These are phyloP conservation scores for Wickerhamiella cacticola DNA, from an alignment of 805 yeast genomes.

Conservation along the genomic window DNA sequence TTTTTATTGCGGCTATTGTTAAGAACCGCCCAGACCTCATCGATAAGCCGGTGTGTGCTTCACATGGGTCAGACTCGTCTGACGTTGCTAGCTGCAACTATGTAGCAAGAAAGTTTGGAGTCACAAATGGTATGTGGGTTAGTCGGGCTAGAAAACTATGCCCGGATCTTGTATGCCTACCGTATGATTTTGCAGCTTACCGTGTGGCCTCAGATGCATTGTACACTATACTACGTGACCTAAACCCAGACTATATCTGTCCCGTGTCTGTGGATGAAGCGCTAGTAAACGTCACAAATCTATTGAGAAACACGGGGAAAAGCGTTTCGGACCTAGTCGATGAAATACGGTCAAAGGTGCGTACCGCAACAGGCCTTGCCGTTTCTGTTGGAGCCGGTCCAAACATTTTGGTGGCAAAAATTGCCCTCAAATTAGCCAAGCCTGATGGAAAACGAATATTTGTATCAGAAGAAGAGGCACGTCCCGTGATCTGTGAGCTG, in stretches of 20 bases:
- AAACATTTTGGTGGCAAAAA: constrained; percentile 65
- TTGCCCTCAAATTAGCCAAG: constrained; percentile 63
- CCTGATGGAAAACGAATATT: constrained; percentile 55
- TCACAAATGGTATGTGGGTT: constrained; percentile 86
- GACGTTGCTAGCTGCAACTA: constrained; percentile 92
- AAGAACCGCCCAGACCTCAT: constrained; percentile 43
- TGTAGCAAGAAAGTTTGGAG: constrained; percentile 66
- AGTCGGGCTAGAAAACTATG: constrained; percentile 51
- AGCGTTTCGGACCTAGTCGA: constrained; percentile 24
- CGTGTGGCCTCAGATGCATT: constrained; percentile 52
- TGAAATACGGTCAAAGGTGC: constrained; percentile 35
- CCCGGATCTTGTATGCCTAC: constrained; percentile 51
- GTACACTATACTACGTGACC: constrained; percentile 44
- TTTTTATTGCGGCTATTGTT: constrained; percentile 79
- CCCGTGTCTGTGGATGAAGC: constrained; percentile 94
- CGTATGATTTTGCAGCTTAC: constrained; percentile 64
- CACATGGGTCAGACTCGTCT: constrained; percentile 38
- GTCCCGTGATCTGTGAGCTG: constrained; percentile 31
- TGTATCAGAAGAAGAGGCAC: constrained; percentile 21
- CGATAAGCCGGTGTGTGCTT: constrained; percentile 51
- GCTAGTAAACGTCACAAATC: constrained; percentile 47
- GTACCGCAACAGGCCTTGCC: constrained; percentile 41
- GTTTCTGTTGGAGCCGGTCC: constrained; percentile 72
- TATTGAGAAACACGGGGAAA: constrained; percentile 16
- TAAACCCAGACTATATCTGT: constrained; percentile 37